Conservation (phyloP, 2,329 filamentous ascomycete genomes). For the Keithomyces neogunnii region DNA sequence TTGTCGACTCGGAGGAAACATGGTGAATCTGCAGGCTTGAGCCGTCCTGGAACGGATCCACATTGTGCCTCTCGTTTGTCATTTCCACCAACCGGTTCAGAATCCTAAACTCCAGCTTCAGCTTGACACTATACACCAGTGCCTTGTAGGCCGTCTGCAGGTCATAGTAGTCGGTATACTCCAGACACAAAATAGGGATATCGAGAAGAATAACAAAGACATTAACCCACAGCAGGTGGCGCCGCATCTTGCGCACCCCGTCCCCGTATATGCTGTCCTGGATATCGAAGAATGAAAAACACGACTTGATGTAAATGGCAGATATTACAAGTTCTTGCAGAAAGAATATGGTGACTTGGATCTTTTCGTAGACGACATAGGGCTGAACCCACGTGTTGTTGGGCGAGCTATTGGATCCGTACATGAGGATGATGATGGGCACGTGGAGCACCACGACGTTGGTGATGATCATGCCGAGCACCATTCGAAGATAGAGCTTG, state of each 20-base stretch:
- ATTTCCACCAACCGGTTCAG: slow-evolving; percentile 22
- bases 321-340: slow-evolving; percentile 46
- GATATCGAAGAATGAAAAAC: slow-evolving; percentile 35
- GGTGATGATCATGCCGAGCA: slow-evolving; percentile 48
- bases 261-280: slow-evolving; percentile 19
- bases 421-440: slow-evolving; percentile 47
- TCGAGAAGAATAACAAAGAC: slow-evolving; percentile 32
- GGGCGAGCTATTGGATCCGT: slow-evolving; percentile 32
- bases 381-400: slow-evolving; percentile 8
- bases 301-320: slow-evolving; percentile 42
- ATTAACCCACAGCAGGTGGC: slow-evolving; percentile 33
- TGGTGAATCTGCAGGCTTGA: not conserved
- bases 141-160: slow-evolving; percentile 23
- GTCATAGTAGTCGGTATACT: slow-evolving; percentile 19
- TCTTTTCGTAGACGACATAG: slow-evolving; percentile 39
- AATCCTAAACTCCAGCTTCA: slow-evolving; percentile 25
- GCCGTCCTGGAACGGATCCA: not conserved
- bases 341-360: slow-evolving; percentile 45
- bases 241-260: slow-evolving; percentile 10
- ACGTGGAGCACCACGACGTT: slow-evolving; percentile 45
- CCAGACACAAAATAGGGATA: slow-evolving; percentile 21
- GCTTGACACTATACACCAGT: slow-evolving; percentile 23
- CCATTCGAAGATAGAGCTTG: slow-evolving; percentile 34
- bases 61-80: slow-evolving; percentile 2
- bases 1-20: not conserved